These are phyloP conservation scores for Ilex aquifolium DNA, from an alignment of 257 asterid species.

Conservation along the genomic window DNA sequence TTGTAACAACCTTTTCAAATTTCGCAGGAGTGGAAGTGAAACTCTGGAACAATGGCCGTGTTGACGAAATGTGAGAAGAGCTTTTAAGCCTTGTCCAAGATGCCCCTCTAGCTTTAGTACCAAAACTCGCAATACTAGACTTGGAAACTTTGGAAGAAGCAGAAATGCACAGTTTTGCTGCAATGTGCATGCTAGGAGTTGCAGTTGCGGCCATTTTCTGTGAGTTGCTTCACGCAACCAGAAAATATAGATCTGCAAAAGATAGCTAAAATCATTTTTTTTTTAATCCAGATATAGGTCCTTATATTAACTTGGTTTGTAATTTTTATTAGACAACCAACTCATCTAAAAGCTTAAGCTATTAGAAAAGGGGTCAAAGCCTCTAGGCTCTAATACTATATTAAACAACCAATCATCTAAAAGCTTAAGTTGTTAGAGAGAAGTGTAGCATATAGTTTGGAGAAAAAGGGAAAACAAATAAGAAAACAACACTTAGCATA, in stretches of 20 bases:
- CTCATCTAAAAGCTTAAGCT: no score
- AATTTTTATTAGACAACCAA: no score
- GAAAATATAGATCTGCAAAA: conserved; percentile 27
- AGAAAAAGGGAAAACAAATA: no score
- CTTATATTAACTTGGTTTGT: no score
- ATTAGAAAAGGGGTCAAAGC: no score
- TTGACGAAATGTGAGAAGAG: conserved; percentile 35
- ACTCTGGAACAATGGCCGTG: conserved; percentile 29
- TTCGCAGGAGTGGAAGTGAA: conserved; percentile 15
- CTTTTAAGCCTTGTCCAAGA: conserved; percentile 41
- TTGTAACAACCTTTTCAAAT: conserved; percentile 34
- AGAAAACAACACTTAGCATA: no score
- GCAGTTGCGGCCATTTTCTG: conserved; percentile 58
- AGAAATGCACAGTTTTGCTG: conserved; percentile 22
- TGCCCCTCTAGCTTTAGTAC: conserved; percentile 33
- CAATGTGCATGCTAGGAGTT: conserved; percentile 41
- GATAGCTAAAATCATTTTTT: not conserved
- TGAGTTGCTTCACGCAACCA: conserved; percentile 7
- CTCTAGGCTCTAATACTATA: no score
- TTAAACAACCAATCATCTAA: no score
- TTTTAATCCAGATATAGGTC: no score
- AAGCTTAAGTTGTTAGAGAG: no score
- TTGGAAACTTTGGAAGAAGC: conserved; percentile 35
- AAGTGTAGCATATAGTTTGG: no score
- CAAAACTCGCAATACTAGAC: conserved; percentile 42